phyloP scores from a whole-genome alignment of 2,329 filamentous ascomycete genomes.

The Colletotrichum costaricense region DNA sequence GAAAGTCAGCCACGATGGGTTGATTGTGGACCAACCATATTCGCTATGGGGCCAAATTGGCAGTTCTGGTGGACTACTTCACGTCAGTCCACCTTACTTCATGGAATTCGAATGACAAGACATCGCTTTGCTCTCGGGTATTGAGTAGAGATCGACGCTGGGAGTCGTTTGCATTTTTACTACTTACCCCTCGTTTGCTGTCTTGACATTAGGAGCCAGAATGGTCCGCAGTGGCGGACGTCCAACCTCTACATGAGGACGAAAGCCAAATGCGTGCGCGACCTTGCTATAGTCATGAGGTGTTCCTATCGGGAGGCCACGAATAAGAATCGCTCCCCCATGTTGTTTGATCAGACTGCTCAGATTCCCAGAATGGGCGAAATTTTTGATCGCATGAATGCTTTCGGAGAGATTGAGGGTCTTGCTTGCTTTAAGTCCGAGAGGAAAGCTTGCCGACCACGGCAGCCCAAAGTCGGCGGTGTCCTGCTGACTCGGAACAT shows the following conservation, averaged over 20 bases:
- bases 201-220: constrained; percentile 49
- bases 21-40: constrained; percentile 48
- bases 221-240: constrained; percentile 46
- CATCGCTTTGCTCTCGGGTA: neutral
- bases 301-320: constrained; percentile 45
- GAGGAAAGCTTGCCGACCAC: constrained; percentile 39
- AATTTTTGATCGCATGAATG: constrained; percentile 32
- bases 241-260: constrained; percentile 47
- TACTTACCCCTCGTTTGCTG: constrained; percentile 48
- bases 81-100: neutral
- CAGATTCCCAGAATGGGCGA: constrained; percentile 42
- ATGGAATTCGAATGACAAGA: too few species aligned
- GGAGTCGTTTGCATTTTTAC: too few species aligned
- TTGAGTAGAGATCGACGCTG: too few species aligned
- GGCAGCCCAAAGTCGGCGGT: constrained; percentile 38
- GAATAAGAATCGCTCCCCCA: constrained; percentile 47
- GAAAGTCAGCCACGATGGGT: constrained; percentile 50
- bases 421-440: constrained; percentile 37
- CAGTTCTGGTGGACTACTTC: constrained; percentile 44
- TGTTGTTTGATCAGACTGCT: constrained; percentile 41
- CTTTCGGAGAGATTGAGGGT: constrained; percentile 23
- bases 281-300: constrained; percentile 47
- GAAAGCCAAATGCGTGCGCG: constrained; percentile 48
- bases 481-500: constrained; percentile 40
- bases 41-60: constrained; percentile 53